These are phyloP conservation scores for Quambalaria eucalypti DNA, from an alignment of 1,284 basidiomycete species.

Conservation along the genomic window DNA sequence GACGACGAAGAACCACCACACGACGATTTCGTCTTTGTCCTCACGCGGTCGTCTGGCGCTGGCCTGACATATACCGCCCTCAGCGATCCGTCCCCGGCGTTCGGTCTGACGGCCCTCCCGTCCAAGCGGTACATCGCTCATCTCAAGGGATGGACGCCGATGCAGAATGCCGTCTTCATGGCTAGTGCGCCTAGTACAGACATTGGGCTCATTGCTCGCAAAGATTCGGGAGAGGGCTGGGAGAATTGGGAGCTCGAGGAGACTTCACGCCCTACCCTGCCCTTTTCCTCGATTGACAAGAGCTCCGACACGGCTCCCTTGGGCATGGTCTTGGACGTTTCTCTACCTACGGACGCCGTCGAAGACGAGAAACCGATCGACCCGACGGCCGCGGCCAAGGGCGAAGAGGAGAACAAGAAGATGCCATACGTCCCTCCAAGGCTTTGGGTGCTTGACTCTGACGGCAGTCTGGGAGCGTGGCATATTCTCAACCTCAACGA, in stretches of 20 bases:
- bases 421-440: constrained; percentile 51
- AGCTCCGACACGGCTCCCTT: constrained; percentile 65
- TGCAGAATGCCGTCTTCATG: constrained; percentile 59
- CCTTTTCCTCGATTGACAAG: constrained; percentile 56
- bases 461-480: background rate
- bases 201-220: constrained; percentile 60
- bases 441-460: background rate
- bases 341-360: constrained; percentile 27
- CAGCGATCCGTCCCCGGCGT: constrained; percentile 54
- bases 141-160: constrained; percentile 61
- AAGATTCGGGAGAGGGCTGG: constrained; percentile 52
- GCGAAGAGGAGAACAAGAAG: constrained; percentile 49
- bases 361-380: constrained; percentile 53
- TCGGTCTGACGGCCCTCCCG: constrained; percentile 54
- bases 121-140: constrained; percentile 54
- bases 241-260: constrained; percentile 66
- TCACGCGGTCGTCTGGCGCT: constrained; percentile 55
- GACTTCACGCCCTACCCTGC: constrained; percentile 60
- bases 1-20: constrained; percentile 47
- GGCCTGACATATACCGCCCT: constrained; percentile 52
- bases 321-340: constrained; percentile 63
- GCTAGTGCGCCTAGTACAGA: constrained; percentile 68
- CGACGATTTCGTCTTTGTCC: constrained; percentile 56
- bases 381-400: constrained; percentile 53
- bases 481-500: background rate